A percentile compares a stretch with the other conserved stretches of the same genome.
Conservation (phyloP, 352 stramenopile species). For the Phytophthora tubulina region DNA sequence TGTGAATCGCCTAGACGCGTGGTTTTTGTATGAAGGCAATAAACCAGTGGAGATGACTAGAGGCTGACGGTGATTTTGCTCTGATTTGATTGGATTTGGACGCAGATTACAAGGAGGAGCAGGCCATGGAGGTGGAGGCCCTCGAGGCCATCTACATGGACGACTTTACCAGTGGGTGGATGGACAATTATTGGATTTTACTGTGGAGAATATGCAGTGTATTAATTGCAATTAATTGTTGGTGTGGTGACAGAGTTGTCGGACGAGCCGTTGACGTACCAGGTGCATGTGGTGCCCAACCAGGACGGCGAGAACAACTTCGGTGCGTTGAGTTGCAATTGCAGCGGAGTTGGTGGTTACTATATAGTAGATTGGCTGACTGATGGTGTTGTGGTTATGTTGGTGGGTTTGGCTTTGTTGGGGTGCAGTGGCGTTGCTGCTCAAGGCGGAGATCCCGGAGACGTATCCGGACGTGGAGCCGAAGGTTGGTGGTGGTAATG, state of each 20-base stretch:
- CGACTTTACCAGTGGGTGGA: conserved; percentile 83
- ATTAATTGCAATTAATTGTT: conserved; percentile 5
- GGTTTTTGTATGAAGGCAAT: conserved; percentile 3
- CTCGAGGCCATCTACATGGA: conserved; percentile 93
- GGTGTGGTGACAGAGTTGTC: conserved; percentile 66
- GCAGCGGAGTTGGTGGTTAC: neutral
- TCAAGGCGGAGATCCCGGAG: conserved; percentile 79
- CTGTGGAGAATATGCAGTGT: neutral
- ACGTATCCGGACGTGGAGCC: conserved; percentile 86
- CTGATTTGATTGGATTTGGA: conserved; percentile 17
- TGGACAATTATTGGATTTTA: conserved; percentile 1
- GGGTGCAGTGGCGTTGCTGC: conserved; percentile 66
- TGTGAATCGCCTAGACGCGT: neutral
- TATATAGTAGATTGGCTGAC: neutral
- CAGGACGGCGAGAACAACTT: conserved; percentile 88
- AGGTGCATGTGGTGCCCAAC: conserved; percentile 87
- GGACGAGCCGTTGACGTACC: conserved; percentile 75
- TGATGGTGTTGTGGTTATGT: neutral
- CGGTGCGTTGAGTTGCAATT: conserved; percentile 43
- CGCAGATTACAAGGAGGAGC: conserved; percentile 89
- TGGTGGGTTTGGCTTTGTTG: neutral
- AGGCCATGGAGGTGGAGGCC: conserved; percentile 90
- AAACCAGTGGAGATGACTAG: neutral
- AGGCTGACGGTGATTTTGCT: neutral
- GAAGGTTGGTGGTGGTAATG: conserved; percentile 40